phyloP scores from a whole-genome alignment of 768 basidiomycete species.

The Amanita polypyramis region DNA sequence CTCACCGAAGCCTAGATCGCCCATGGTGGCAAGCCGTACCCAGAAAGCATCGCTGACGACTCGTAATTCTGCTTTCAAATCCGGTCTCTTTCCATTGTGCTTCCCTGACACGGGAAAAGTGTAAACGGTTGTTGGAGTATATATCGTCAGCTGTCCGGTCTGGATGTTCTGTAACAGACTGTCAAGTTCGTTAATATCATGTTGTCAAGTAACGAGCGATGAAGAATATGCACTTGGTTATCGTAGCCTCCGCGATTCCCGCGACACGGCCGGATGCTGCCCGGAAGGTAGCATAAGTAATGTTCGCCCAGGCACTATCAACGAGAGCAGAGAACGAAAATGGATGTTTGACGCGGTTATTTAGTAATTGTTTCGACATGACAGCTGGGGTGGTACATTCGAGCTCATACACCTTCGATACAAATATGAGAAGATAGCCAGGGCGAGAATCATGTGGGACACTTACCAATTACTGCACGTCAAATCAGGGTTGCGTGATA shows the following conservation, averaged over 20 bases:
- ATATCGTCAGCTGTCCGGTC: constrained; percentile 36
- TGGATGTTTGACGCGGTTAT: neutral
- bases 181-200: neutral
- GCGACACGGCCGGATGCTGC: neutral
- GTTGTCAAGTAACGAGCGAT: neutral
- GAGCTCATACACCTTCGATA: no score
- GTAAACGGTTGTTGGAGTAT: constrained; percentile 35
- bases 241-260: neutral
- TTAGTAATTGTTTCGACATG: neutral
- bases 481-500: no score
- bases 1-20: constrained; percentile 67
- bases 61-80: constrained; percentile 31
- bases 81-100: neutral
- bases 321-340: neutral
- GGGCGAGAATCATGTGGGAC: no score
- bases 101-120: constrained; percentile 16
- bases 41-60: constrained; percentile 46
- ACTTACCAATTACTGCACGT: no score
- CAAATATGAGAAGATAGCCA: no score
- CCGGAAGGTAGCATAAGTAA: neutral
- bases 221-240: neutral
- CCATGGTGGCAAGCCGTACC: constrained; percentile 46
- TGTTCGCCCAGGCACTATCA: neutral
- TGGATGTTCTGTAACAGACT: constrained; percentile 37
- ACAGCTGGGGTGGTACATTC: neutral